phyloP scores from a whole-genome alignment of 2,329 filamentous ascomycete species.

The Cercospora sojina region DNA sequence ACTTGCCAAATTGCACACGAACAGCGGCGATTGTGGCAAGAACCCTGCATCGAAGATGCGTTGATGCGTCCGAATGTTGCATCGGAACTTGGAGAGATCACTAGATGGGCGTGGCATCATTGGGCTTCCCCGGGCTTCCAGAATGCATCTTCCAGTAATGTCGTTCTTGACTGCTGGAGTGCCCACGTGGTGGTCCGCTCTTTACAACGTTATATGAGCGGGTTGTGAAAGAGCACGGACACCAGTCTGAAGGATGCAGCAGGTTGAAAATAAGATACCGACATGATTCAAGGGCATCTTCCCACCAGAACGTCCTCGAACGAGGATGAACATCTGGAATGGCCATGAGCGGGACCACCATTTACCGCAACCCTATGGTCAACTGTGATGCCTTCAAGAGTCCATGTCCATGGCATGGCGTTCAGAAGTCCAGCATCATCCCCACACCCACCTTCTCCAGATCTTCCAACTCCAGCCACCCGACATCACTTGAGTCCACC shows the following conservation, averaged over 20 bases:
- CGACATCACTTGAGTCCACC: constrained; percentile 32
- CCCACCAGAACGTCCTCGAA: neutral
- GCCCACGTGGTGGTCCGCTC: neutral
- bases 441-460: constrained; percentile 84
- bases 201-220: neutral
- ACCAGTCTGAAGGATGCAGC: neutral
- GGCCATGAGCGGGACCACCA: neutral
- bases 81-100: neutral
- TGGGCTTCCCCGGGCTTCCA: neutral
- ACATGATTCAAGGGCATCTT: neutral
- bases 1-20: neutral
- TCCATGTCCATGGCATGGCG: neutral
- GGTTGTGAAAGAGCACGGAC: neutral
- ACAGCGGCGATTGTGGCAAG: neutral
- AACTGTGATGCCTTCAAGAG: neutral
- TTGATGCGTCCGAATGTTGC: neutral
- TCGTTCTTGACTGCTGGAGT: neutral
- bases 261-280: neutral
- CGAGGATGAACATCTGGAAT: neutral
- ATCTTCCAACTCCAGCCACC: constrained; percentile 72
- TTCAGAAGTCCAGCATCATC: constrained; percentile 77
- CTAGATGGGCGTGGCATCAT: neutral
- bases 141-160: neutral
- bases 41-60: neutral
- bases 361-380: neutral